phyloP scores from a whole-genome alignment of 805 yeast genomes.

The Wickerhamiella hasegawae region DNA sequence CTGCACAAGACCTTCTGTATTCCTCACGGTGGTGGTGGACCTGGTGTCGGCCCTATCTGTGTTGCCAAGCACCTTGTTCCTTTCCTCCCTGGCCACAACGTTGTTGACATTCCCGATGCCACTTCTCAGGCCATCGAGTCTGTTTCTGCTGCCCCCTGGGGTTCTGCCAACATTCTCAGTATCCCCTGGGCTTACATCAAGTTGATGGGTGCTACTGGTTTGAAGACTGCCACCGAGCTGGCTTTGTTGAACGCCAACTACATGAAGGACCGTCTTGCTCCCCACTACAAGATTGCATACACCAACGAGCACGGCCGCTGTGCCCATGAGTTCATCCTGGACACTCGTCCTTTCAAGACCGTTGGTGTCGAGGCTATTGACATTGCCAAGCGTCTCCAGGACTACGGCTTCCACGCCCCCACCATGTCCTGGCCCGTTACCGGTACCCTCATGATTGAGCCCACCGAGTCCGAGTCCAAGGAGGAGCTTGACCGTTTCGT shows the following conservation, averaged over 20 bases:
- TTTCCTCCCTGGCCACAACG: conserved; percentile 66
- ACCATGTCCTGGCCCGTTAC: conserved; percentile 98
- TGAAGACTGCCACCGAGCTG: conserved; percentile 72
- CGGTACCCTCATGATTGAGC: conserved; percentile 94
- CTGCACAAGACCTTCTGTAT: conserved; percentile 95
- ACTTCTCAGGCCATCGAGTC: conserved; percentile 41
- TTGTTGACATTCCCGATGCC: conserved; percentile 30
- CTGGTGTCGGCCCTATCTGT: conserved; percentile 97
- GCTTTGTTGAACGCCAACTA: conserved; percentile 94
- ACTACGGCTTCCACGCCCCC: conserved; percentile 97
- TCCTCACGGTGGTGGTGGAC: conserved; percentile 99
- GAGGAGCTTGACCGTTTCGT: conserved; percentile 83
- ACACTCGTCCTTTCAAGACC: conserved; percentile 66
- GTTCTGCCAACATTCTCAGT: conserved; percentile 85
- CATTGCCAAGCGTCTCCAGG: conserved; percentile 91
- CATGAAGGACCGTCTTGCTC: conserved; percentile 66
- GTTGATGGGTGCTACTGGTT: conserved; percentile 73
- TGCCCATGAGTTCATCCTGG: conserved; percentile 94
- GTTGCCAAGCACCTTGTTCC: conserved; percentile 67
- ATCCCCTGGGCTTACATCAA: conserved; percentile 92
- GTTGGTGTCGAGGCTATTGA: conserved; percentile 87
- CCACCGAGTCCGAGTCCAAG: conserved; percentile 86
- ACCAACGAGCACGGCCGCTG: conserved; percentile 54
- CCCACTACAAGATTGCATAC: conserved; percentile 62
- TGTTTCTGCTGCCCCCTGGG: conserved; percentile 88